Evolutionary conservation across 1,284 basidiomycete species (phyloP), one percentile per base, ranked within the genome.

Genomic region (Cutaneotrichosporon dermatis): DNA sequence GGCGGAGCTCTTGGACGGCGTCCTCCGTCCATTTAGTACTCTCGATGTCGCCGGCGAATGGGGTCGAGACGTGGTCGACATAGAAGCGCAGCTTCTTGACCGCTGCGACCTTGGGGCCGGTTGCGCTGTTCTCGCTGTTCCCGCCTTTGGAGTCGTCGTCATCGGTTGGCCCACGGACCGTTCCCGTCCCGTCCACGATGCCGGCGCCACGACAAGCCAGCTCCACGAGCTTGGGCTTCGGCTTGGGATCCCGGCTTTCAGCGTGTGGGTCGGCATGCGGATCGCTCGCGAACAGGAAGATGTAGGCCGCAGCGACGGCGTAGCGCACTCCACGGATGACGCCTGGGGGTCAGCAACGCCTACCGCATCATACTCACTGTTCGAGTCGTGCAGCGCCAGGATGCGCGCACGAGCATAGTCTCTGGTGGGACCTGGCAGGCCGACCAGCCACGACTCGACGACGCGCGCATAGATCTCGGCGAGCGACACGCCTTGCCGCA

Each of bases 11-110:
- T 36, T 58, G 46, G 0, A 68, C 57, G 7, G 68, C 69, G 50
- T 71, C 69, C 54, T 68, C 63, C 0, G 66, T 69, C 69, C 69
- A 71, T 49, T 71, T 71, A n/a, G 54, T 52, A 54, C 65, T 66
- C 51, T 71, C 67, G 34, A 64, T 44, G 55, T 71, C 69, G 9
- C 60, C 62, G 3, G 66, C 66, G 49, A 68, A 67, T 3, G 65
- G 66, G 9, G 66, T 65, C 37, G 66, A 66, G 11, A 69, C 67
- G 37, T 66, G 60, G 54, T 71, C 63, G 13, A 66, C 66, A 41
- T 69, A 68, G 7, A 64, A 51, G 16, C 66, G 48, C 6, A 69
- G 46, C 52, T 65, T 68, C 43, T 57, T 56, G 25, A 58, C 55
- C 8, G 64, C 58, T 13, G 59, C 55, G 8, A 40, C 39, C 8